A percentile compares a stretch with the other conserved stretches of the same genome.
phyloP scores from a whole-genome alignment of 306 rosid genomes.

The Ceratonia siliqua region DNA sequence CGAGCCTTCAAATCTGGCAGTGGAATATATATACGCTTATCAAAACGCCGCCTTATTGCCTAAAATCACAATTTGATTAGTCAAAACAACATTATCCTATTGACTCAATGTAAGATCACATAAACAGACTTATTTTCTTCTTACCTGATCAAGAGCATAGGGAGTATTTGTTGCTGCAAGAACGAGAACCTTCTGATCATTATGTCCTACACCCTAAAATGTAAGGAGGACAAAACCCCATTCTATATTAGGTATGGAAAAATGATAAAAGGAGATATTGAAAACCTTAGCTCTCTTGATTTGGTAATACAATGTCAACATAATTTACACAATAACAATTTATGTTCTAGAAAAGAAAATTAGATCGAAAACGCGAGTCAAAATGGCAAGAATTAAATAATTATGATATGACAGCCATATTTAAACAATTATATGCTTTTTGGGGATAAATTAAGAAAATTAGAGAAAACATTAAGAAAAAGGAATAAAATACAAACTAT shows the following conservation, averaged over 20 bases:
- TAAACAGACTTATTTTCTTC: constrained; percentile 22
- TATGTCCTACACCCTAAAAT: constrained; percentile 57
- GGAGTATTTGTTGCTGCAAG: constrained; percentile 99
- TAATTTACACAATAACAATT: background rate
- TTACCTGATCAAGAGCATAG: constrained; percentile 95
- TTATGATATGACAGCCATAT: background rate
- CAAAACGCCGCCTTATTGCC: constrained; percentile 99
- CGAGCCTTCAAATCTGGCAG: constrained; percentile 96
- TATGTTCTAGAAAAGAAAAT: background rate
- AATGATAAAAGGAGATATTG: background rate
- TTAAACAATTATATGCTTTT: background rate
- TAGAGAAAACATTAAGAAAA: background rate
- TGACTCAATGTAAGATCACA: constrained; percentile 4
- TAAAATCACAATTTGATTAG: constrained; percentile 48
- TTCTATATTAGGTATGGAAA: background rate
- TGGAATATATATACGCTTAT: constrained; percentile 98
- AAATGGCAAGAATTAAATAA: background rate
- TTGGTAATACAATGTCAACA: too few relatives aligned
- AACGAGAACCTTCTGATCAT: constrained; percentile 96
- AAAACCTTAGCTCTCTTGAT: background rate
- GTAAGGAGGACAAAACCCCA: background rate
- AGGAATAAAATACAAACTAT: background rate
- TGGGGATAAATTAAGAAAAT: background rate
- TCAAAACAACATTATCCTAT: constrained; percentile 20
- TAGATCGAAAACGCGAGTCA: background rate